These are phyloP conservation scores for Adansonia grandidieri DNA, from an alignment of 441 rosid genomes.

Conservation along the genomic window DNA sequence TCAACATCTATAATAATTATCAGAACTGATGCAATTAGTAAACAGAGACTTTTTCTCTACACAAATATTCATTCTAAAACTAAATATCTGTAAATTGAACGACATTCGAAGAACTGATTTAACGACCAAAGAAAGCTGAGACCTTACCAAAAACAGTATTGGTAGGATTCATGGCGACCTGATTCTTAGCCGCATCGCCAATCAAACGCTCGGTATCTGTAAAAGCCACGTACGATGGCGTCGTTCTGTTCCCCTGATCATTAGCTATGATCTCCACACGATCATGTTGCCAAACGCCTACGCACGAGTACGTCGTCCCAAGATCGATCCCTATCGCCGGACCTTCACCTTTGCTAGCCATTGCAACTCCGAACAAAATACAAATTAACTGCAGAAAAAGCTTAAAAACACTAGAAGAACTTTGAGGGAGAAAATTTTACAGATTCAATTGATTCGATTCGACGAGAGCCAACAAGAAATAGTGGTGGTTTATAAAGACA, in stretches of 20 bases:
- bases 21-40: background rate
- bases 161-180: conserved; percentile 63
- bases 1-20: background rate
- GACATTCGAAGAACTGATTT: background rate
- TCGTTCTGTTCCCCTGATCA: conserved; percentile 60
- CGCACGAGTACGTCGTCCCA: conserved; percentile 63
- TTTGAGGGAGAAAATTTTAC: background rate
- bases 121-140: background rate
- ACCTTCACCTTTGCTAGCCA: conserved; percentile 44
- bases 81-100: background rate
- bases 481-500: conserved; percentile 23
- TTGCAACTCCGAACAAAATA: too few relatives aligned
- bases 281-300: conserved; percentile 66
- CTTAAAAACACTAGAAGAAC: too few relatives aligned
- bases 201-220: conserved; percentile 59
- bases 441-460: background rate
- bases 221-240: conserved; percentile 63
- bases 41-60: background rate
- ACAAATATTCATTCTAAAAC: background rate
- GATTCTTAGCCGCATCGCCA: conserved; percentile 58
- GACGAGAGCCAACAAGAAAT: background rate
- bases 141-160: conserved; percentile 57
- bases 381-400: too few relatives aligned
- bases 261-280: conserved; percentile 69
- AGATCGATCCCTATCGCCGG: conserved; percentile 64